phyloP scores from a whole-genome alignment of 352 stramenopile species.

The Globisporangium orthogonon region DNA sequence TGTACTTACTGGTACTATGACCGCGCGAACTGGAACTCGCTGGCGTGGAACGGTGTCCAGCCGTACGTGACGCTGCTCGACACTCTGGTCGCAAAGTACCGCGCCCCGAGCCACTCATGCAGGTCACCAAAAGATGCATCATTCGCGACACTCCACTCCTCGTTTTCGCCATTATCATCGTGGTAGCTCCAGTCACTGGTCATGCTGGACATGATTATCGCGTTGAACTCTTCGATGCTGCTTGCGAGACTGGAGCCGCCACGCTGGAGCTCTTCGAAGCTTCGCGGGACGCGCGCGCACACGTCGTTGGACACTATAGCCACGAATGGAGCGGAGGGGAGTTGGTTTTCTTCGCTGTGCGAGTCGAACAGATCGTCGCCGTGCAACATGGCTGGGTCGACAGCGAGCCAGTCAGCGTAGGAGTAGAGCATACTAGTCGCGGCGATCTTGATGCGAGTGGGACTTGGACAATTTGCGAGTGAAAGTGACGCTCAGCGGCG shows the following conservation, averaged over 20 bases:
- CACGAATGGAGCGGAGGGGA: neutral
- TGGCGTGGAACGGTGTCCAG: slow-evolving; percentile 14
- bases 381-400: neutral
- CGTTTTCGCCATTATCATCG: neutral
- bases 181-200: neutral
- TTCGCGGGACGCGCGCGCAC: neutral
- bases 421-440: slow-evolving; percentile 10
- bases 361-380: neutral
- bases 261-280: slow-evolving; percentile 6
- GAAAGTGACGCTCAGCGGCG: neutral
- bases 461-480: neutral
- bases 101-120: neutral
- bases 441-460: neutral
- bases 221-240: slow-evolving; percentile 18
- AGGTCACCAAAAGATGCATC: neutral
- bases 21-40: slow-evolving; percentile 18
- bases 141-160: neutral
- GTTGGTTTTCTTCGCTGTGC: neutral
- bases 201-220: slow-evolving; percentile 13
- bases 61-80: slow-evolving; percentile 12
- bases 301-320: neutral
- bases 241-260: slow-evolving; percentile 5
- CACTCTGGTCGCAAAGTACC: neutral
- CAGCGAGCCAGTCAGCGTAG: slow-evolving; percentile 14
- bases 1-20: neutral